Evolutionary conservation across 148 eudicot species (phyloP).

Genomic region (Camellia granthamiana): DNA sequence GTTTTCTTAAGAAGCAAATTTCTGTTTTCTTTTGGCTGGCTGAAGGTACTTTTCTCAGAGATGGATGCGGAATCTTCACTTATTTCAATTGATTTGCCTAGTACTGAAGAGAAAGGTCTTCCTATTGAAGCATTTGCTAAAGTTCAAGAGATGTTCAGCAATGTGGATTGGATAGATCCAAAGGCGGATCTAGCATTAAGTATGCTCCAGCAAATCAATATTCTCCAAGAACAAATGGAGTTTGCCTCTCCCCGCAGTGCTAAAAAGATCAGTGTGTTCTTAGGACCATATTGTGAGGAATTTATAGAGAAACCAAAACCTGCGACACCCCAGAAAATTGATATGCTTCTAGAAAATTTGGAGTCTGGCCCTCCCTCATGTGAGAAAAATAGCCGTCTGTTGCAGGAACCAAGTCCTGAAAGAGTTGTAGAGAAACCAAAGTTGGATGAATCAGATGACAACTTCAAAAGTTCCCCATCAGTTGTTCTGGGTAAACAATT

Average conservation of each 20-base stretch:
- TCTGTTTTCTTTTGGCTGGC: slow-evolving; percentile 7
- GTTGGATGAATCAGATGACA: slow-evolving; percentile 19
- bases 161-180: slow-evolving; percentile 58
- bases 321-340: slow-evolving; percentile 17
- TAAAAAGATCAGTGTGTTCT: slow-evolving; percentile 26
- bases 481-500: slow-evolving; percentile 20
- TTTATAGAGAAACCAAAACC: slow-evolving; percentile 15
- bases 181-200: slow-evolving; percentile 40
- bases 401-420: slow-evolving; percentile 23
- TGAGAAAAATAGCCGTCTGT: slow-evolving; percentile 23
- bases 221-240: slow-evolving; percentile 41
- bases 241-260: slow-evolving; percentile 21
- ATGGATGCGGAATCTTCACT: slow-evolving; percentile 47
- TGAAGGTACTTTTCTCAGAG: slow-evolving; percentile 79
- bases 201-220: slow-evolving; percentile 43
- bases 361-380: slow-evolving; percentile 27
- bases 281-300: slow-evolving; percentile 19
- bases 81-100: slow-evolving; percentile 34
- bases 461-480: slow-evolving; percentile 24
- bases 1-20: slow-evolving; percentile 5
- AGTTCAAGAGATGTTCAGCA: slow-evolving; percentile 63
- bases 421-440: slow-evolving; percentile 14
- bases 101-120: slow-evolving; percentile 55
- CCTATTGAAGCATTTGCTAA: slow-evolving; percentile 73
- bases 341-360: slow-evolving; percentile 36